Base-by-base conservation (phyloP, 805 yeast species). In the Wickerhamiella azymoides region DNA sequence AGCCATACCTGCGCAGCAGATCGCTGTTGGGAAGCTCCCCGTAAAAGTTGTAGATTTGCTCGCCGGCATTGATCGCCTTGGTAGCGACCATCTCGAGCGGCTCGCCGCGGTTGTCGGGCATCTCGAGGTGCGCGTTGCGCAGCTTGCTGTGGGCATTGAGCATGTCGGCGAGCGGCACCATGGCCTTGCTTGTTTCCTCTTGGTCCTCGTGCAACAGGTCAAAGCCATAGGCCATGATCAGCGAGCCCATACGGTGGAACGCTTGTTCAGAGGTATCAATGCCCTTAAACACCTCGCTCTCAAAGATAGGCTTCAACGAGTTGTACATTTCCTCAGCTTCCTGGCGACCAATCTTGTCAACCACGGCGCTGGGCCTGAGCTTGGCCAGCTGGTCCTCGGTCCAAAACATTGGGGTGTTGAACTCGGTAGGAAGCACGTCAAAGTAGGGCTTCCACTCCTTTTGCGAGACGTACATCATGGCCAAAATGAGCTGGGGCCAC, bases 11-110 rank as follows among this genome's bases (percentile, higher is more conserved):
- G 56, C 98, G 73, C 46, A 92, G 66, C 27, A 92, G 70, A 56
- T 92, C 97, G n/a, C 89, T 68, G 60, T 88, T 89, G 32, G 96
- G 92, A 52, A 83, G 78, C 39, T 86, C 92, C 1, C 95, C 93
- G 60, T 92, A 89, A 0, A 85, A 80, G 62, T 89, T 89, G 63
- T 74, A 88, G 3, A 89, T 68, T 58, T 92, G 97, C 27, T 76
- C 80, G 2, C 82, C 86, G 30, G 63, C 63, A 5, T 60, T 46
- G 33, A 89, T 88, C 3, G 65, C 61, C 47, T 72, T 73, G 8
- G 74, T 74, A 1, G 94, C 74, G 40, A 72, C 70, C 93, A 92
- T 84, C n/a, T 74, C 76, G 28, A 88, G 72, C 1, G 62, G 52
- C 1, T 49, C 49, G 30, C 50, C 53, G 24, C 28, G 47, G 10